phyloP scores from a whole-genome alignment of 2,329 filamentous ascomycete species.

The Colletotrichum orchidophilum region DNA sequence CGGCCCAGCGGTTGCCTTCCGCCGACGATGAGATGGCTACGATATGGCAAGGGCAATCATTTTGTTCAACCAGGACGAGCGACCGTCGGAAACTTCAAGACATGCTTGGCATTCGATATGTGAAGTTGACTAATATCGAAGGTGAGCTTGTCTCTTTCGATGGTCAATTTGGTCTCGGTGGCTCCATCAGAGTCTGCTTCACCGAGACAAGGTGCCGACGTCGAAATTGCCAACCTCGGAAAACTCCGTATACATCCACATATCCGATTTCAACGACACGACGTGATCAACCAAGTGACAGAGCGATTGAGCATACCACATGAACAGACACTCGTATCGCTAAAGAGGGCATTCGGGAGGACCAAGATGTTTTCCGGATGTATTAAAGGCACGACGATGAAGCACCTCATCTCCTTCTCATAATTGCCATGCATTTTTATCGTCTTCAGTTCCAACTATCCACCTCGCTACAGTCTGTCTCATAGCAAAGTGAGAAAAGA shows the following conservation, averaged over 20 bases:
- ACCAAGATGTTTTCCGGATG: too few species aligned
- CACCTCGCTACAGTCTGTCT: neutral
- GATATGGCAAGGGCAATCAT: slow-evolving; percentile 8
- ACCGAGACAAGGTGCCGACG: slow-evolving; percentile 6
- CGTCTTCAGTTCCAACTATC: neutral
- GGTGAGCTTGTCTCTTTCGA: neutral
- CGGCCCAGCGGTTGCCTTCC: slow-evolving; percentile 20
- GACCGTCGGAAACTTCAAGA: neutral
- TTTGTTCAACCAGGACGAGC: neutral
- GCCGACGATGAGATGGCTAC: neutral
- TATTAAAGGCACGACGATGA: neutral
- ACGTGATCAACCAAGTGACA: neutral
- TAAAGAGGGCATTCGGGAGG: neutral
- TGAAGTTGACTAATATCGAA: neutral
- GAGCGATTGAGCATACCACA: neutral
- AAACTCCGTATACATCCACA: neutral
- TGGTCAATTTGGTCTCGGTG: neutral
- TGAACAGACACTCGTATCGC: neutral
- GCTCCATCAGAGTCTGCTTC: neutral
- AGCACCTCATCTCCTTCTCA: neutral
- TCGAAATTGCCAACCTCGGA: slow-evolving; percentile 11
- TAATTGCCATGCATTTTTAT: neutral
- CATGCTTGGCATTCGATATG: neutral
- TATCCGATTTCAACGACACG: neutral
- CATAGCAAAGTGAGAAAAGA: neutral